Base-by-base conservation (phyloP, 1,284 basidiomycete species). In the Marasmius fiardii region DNA sequence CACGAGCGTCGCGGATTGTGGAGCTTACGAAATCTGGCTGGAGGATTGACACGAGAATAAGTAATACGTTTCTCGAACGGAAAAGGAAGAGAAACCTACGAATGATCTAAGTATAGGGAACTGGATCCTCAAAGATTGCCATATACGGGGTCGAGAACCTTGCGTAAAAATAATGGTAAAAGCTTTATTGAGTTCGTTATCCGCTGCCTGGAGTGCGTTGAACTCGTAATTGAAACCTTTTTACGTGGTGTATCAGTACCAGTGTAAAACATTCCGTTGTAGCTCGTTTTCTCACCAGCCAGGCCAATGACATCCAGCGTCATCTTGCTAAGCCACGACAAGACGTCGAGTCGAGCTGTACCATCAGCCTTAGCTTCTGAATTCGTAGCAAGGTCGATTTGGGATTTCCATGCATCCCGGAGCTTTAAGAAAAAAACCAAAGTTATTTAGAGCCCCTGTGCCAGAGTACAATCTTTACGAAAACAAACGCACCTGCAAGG, bases 241-340 rank as follows among this genome's bases (percentile, higher is more conserved):
- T 18, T 18, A n/a, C 23, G 34, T 24, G 35, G 12, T 11, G 24
- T 11, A 18, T 18, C n/a, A 49, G n/a, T n/a, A n/a, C n/a, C n/a
- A n/a, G n/a, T n/a, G n/a, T n/a, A n/a, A n/a, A n/a, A n/a, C n/a
- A n/a, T n/a, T n/a, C n/a, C n/a, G n/a, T n/a, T n/a, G n/a, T n/a
- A n/a, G n/a, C n/a, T n/a, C n/a, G n/a, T n/a, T n/a, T n/a, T n/a
- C 62, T 12, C 57, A 78, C 86, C 86, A 24, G 87, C 83, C 12
- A 81, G 70, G 8, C 86, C 86, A 54, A 91, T 89, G 23, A 88
- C 74, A 61, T 90, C 87, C 34, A 90, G 70, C 0, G 88, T 88
- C 55, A 76, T 73, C 53, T 75, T 76, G 44, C 74, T 81, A 11
- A 89, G 66, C 74, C 81, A 84, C 0, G 75, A 67, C 4, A 85